phyloP scores from a whole-genome alignment of 306 rosid genomes.

The Lagenaria siceraria region DNA sequence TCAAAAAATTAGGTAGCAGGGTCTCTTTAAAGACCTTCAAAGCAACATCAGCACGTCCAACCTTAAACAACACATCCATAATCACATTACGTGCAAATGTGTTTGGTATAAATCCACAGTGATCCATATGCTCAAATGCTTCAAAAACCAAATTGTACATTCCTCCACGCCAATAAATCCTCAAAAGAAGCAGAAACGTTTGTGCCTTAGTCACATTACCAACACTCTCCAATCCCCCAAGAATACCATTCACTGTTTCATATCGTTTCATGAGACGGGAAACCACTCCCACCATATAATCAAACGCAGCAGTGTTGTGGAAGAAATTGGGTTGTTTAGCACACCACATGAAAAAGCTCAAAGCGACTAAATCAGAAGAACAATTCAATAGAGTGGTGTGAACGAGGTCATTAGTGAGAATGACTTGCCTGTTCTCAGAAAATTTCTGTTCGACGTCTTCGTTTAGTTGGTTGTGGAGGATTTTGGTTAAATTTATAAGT shows the following conservation, averaged over 20 bases:
- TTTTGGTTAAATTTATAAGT: not conserved
- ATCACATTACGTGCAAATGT: constrained; percentile 40
- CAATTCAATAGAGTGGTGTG: constrained; percentile 26
- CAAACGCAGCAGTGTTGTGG: constrained; percentile 15
- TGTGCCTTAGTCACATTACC: constrained; percentile 38
- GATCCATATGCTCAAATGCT: constrained; percentile 27
- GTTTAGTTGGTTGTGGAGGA: not conserved
- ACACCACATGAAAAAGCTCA: constrained; percentile 41
- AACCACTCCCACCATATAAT: constrained; percentile 26
- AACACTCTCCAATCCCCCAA: constrained; percentile 24
- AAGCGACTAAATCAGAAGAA: constrained; percentile 42
- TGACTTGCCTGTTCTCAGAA: constrained; percentile 3
- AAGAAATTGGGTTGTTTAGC: constrained; percentile 27
- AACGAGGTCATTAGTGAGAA: constrained; percentile 20
- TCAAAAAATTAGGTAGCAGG: constrained; percentile 31
- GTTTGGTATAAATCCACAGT: constrained; percentile 25
- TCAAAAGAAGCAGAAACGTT: constrained; percentile 33
- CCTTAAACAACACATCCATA: constrained; percentile 44
- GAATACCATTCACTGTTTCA: constrained; percentile 24
- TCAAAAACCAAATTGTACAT: constrained; percentile 31
- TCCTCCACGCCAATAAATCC: constrained; percentile 40
- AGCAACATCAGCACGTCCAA: constrained; percentile 20
- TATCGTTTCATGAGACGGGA: constrained; percentile 18
- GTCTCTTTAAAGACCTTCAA: constrained; percentile 23
- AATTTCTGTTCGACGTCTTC: not conserved